phyloP scores from a whole-genome alignment of 176 grass and related monocot species.

The Oryza meridionalis region DNA sequence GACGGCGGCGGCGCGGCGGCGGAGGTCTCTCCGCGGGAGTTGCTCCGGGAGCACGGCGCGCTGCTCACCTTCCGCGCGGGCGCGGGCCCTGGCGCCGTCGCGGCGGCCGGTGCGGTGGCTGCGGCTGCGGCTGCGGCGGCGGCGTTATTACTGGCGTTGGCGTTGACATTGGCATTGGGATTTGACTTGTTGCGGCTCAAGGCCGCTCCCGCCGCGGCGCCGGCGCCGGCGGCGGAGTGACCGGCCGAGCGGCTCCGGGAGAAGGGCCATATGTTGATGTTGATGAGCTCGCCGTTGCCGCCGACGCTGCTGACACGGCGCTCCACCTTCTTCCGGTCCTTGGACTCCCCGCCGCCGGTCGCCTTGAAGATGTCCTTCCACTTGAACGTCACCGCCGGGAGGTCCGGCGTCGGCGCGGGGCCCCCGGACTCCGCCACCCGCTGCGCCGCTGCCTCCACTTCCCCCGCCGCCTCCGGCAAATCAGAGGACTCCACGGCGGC shows the following conservation, averaged over 20 bases:
- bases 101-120: neutral
- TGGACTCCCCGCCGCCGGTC: conserved; percentile 35
- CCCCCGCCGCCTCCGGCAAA: neutral
- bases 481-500: neutral
- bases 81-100: conserved; percentile 13
- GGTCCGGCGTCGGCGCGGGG: conserved; percentile 45
- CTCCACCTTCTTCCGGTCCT: conserved; percentile 62
- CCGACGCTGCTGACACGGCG: conserved; percentile 55
- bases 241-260: conserved; percentile 93
- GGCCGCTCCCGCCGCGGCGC: neutral
- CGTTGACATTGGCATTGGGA: neutral
- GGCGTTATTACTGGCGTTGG: neutral
- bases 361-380: conserved; percentile 82
- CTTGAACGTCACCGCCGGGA: conserved; percentile 59
- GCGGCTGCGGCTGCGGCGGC: neutral
- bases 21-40: conserved; percentile 83
- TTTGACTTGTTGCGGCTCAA: conserved; percentile 40
- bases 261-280: conserved; percentile 98
- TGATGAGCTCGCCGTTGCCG: conserved; percentile 79
- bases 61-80: conserved; percentile 69
- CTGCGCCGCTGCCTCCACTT: neutral
- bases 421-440: conserved; percentile 35
- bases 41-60: conserved; percentile 93
- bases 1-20: conserved; percentile 9
- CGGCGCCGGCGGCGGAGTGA: conserved; percentile 39